Base-by-base conservation (phyloP, 1,284 basidiomycete genomes). In the Austroboletus novae-zelandiae region DNA sequence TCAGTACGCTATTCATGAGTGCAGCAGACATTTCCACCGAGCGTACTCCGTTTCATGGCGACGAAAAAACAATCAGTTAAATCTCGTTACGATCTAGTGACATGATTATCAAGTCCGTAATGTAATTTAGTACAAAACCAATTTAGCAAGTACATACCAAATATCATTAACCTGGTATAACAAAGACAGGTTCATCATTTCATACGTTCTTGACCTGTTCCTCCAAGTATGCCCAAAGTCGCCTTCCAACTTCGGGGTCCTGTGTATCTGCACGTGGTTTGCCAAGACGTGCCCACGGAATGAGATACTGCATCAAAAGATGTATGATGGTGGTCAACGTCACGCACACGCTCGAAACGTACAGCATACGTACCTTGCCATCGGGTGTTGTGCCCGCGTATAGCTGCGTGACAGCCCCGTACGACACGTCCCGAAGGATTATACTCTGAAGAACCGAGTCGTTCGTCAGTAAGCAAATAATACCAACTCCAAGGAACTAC, bases 341-440 rank as follows among this genome's bases (percentile, higher is more conserved):
- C 8, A 11, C 30, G n/a, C n/a, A 25, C 13, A 9, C 35, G n/a
- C 2, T 35, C 11, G 4, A 40, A n/a, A 15, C 6, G 9, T n/a
- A 1, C 20, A 42, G 14, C 3, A 5, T 6, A 32, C 58, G 23
- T 54, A 79, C 78, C 2, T 59, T 70, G 8, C 70, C 77, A 34
- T 78, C 73, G 0, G 70, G 64, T 0, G 68, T 58, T 1, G 77
- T 81, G 1, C 74, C 81, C 2, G 74, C 81, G 53, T 72, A 83
- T 2, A 84, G 64, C 46, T 77, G 77, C 0, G 77, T 84, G 9
- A 81, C 64, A 0, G 75, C 75, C 11, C 81, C 80, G 23, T 66
- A 59, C n/a, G 69, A 56, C 11, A 62, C 52, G 30, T 68, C 63
- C 32, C 59, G 61, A 2, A 68, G 45, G 14, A 61, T 20, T 14